These are phyloP conservation scores for Pseudocercospora cruenta DNA, from an alignment of 2,329 filamentous ascomycete genomes.

Conservation along the genomic window DNA sequence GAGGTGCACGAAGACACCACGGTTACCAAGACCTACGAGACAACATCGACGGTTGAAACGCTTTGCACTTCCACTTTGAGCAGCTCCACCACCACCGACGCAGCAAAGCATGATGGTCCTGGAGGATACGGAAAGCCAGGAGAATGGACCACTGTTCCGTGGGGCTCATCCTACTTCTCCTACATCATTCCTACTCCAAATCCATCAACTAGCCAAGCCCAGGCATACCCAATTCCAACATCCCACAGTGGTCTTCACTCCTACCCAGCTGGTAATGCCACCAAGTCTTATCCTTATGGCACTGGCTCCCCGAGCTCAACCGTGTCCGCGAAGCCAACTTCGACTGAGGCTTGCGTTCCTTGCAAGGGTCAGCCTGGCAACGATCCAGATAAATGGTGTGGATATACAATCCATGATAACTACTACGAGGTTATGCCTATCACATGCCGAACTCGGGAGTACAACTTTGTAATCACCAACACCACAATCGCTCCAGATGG, in stretches of 20 bases:
- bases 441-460: slow-evolving; percentile 45
- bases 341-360: slow-evolving; percentile 28
- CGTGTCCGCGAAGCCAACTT: slow-evolving; percentile 12
- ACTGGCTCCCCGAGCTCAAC: slow-evolving; percentile 2
- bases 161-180: slow-evolving; percentile 6
- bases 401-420: slow-evolving; percentile 41
- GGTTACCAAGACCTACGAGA: slow-evolving; percentile 16
- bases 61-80: slow-evolving; percentile 9
- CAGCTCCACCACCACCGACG: neutral
- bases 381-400: slow-evolving; percentile 38
- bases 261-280: slow-evolving; percentile 6
- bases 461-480: slow-evolving; percentile 36
- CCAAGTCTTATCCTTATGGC: neutral
- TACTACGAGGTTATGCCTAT: slow-evolving; percentile 43
- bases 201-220: slow-evolving; percentile 1
- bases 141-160: slow-evolving; percentile 9
- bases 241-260: neutral
- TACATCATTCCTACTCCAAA: slow-evolving; percentile 7
- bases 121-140: neutral
- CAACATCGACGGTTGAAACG: slow-evolving; percentile 12
- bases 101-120: neutral
- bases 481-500: slow-evolving; percentile 51
- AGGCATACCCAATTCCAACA: neutral
- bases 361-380: slow-evolving; percentile 39
- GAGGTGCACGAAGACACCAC: slow-evolving; percentile 4